These are phyloP conservation scores for Stephania japonica DNA, from an alignment of 164 flowering plant genomes.

Conservation along the genomic window DNA sequence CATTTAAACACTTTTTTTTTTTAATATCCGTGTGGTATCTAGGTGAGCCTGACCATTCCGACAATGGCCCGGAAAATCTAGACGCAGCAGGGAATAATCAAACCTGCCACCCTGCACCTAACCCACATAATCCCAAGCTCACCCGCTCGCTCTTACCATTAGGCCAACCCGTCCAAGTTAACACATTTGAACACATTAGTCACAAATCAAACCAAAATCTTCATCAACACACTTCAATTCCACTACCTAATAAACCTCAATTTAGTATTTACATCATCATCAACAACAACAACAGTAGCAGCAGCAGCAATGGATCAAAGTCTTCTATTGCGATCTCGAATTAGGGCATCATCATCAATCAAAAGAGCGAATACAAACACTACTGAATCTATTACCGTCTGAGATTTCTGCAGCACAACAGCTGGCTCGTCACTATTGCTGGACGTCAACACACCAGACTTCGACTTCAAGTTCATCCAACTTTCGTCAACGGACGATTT, in stretches of 20 bases:
- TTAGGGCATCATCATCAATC: too few species aligned
- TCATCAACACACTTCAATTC: neutral
- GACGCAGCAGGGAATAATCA: too few species aligned
- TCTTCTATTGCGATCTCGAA: neutral
- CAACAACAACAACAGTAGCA: too few species aligned
- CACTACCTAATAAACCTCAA: neutral
- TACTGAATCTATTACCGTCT: slow-evolving; percentile 35
- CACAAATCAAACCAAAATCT: neutral
- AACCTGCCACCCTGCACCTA: too few species aligned
- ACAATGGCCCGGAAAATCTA: too few species aligned
- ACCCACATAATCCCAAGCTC: too few species aligned
- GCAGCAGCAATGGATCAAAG: neutral
- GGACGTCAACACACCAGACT: slow-evolving; percentile 38
- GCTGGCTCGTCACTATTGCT: slow-evolving; percentile 55
- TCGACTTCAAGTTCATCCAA: slow-evolving; percentile 34
- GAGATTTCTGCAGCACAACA: slow-evolving; percentile 52
- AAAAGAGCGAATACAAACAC: too few species aligned
- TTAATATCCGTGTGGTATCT: too few species aligned
- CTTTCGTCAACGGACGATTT: slow-evolving; percentile 43
- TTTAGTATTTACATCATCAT: too few species aligned
- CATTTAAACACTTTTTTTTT: neutral
- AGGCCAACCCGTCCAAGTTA: neutral
- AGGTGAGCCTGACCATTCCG: too few species aligned
- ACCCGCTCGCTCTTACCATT: too few species aligned
- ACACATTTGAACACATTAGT: neutral